These are phyloP conservation scores for Dendrothele bispora DNA, from an alignment of 768 basidiomycete species.

Conservation along the genomic window DNA sequence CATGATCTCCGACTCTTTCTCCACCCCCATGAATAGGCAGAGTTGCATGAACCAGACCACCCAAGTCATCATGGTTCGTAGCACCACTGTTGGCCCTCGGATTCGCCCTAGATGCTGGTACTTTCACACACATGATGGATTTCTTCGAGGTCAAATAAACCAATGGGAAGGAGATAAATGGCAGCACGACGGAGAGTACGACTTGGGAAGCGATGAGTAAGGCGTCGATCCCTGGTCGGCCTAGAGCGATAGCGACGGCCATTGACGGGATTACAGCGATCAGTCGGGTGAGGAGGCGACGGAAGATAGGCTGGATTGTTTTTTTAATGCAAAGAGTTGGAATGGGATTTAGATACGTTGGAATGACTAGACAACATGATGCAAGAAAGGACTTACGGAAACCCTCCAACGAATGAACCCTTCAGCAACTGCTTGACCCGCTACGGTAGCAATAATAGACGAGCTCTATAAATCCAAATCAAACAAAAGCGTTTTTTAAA, in stretches of 20 bases:
- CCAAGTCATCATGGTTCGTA: too few relatives aligned
- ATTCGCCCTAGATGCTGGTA: too few relatives aligned
- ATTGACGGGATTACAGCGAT: slow-evolving; percentile 84
- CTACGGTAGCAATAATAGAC: slow-evolving; percentile 84
- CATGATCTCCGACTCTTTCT: too few relatives aligned
- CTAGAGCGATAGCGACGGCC: slow-evolving; percentile 72
- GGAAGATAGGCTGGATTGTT: slow-evolving; percentile 56
- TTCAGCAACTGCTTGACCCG: slow-evolving; percentile 88
- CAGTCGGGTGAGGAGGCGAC: slow-evolving; percentile 81
- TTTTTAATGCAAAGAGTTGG: too few relatives aligned
- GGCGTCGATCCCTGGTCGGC: slow-evolving; percentile 65
- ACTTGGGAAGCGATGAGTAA: slow-evolving; percentile 88
- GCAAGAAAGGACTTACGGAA: slow-evolving; percentile 50
- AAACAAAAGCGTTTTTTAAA: too few relatives aligned
- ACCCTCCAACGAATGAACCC: slow-evolving; percentile 88
- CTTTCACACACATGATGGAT: slow-evolving; percentile 72
- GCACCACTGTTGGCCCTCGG: too few relatives aligned
- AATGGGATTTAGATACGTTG: too few relatives aligned
- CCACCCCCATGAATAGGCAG: too few relatives aligned
- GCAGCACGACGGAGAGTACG: slow-evolving; percentile 77
- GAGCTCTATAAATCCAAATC: too few relatives aligned
- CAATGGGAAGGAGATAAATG: slow-evolving; percentile 80
- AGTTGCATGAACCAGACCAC: too few relatives aligned
- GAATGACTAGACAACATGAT: slow-evolving; percentile 14
- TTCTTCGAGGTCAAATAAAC: slow-evolving; percentile 74